Evolutionary conservation across 192 early-diverging fungal genomes (phyloP).

Genomic region (Phycomyces nitens): DNA sequence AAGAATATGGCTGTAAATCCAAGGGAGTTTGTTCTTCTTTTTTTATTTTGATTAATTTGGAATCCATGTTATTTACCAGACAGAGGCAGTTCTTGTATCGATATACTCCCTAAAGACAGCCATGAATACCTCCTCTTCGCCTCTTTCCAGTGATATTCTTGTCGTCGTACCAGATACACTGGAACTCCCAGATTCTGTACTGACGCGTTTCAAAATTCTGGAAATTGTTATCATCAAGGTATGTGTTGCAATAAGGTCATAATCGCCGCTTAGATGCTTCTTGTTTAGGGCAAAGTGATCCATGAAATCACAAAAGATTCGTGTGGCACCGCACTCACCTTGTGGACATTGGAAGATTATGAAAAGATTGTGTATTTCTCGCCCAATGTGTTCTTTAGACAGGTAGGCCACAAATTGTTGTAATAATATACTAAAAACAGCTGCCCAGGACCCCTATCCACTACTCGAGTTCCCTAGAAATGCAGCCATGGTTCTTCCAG

Average conservation of each 20-base stretch:
- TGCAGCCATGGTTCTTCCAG: neutral
- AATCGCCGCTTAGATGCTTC: no score
- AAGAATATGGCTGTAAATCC: no score
- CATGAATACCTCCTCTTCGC: neutral
- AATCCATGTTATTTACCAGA: neutral
- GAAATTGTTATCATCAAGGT: neutral
- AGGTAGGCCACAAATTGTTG: constrained; percentile 3
- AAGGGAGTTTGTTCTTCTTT: no score
- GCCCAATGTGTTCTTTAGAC: constrained; percentile 7
- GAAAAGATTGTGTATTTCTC: constrained; percentile 15
- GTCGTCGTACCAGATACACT: neutral
- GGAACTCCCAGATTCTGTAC: neutral
- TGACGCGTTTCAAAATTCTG: neutral
- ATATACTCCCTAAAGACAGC: neutral
- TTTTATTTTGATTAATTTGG: neutral
- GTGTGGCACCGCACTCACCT: neutral
- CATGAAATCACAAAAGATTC: neutral
- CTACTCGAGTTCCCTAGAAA: neutral
- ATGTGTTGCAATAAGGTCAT: no score
- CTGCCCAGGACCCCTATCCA: neutral
- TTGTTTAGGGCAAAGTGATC: neutral
- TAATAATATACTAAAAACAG: neutral
- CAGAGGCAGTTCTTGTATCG: neutral
- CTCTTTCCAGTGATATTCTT: neutral
- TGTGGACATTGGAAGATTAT: constrained; percentile 16